A percentile compares a stretch with the other conserved stretches of the same genome.
phyloP scores from a whole-genome alignment of 2,329 filamentous ascomycete species.

The Colletotrichum falcatum region DNA sequence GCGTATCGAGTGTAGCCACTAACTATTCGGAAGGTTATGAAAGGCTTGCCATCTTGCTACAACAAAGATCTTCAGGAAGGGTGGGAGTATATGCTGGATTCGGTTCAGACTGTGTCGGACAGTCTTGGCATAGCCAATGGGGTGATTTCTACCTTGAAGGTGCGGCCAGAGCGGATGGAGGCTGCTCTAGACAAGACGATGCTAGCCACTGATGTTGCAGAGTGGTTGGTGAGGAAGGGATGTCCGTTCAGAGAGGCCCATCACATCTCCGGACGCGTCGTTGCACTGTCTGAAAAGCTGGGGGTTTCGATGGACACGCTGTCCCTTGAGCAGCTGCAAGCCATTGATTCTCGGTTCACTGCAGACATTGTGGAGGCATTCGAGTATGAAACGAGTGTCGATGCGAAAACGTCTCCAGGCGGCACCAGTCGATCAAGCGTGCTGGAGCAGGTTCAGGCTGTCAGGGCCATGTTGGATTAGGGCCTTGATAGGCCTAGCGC shows the following conservation, averaged over 20 bases:
- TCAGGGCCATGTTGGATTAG: conserved; percentile 51
- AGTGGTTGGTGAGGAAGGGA: conserved; percentile 71
- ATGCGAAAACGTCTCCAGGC: conserved; percentile 74
- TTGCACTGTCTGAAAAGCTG: conserved; percentile 75
- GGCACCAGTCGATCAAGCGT: conserved; percentile 77
- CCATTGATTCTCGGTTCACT: conserved; percentile 48
- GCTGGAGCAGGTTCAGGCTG: conserved; percentile 67
- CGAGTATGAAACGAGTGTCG: conserved; percentile 79
- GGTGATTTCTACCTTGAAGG: conserved; percentile 74
- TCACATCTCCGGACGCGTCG: conserved; percentile 78
- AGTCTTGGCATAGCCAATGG: conserved; percentile 82
- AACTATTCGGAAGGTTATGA: conserved; percentile 56
- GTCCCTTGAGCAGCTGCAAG: neutral
- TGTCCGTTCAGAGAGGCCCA: conserved; percentile 84
- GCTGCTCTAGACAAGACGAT: conserved; percentile 79
- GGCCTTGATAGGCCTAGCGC: conserved; percentile 8
- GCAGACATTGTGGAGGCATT: conserved; percentile 74
- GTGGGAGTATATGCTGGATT: conserved; percentile 80
- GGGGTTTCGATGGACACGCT: conserved; percentile 54
- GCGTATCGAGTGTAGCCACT: conserved; percentile 47
- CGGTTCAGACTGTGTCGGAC: conserved; percentile 78
- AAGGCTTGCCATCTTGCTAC: conserved; percentile 77
- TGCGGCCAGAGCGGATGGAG: conserved; percentile 77
- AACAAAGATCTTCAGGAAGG: conserved; percentile 85
- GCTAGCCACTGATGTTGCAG: conserved; percentile 77